phyloP scores from a whole-genome alignment of 768 basidiomycete species.

The Macrolepiota albuminosa region DNA sequence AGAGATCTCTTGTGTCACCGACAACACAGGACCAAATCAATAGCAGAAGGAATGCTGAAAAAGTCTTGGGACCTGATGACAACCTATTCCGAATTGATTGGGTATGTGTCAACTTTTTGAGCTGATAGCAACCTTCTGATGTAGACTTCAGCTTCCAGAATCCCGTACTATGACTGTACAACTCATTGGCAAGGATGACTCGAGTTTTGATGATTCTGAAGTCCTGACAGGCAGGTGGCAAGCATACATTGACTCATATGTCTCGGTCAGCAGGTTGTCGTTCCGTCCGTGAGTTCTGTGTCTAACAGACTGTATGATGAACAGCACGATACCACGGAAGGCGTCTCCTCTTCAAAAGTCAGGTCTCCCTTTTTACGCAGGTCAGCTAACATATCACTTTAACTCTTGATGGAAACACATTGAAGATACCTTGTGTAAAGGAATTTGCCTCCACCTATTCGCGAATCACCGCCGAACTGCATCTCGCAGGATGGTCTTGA shows the following conservation, averaged over 20 bases:
- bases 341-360: conserved; percentile 41
- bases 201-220: conserved; percentile 70
- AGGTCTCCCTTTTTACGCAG: conserved; percentile 63
- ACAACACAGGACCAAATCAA: conserved; percentile 72
- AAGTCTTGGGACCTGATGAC: conserved; percentile 68
- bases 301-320: background rate
- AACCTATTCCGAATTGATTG: conserved; percentile 79
- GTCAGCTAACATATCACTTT: conserved; percentile 32
- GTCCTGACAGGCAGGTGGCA: conserved; percentile 77
- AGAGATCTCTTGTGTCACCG: conserved; percentile 51
- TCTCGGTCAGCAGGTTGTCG: conserved; percentile 41
- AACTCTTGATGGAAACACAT: background rate
- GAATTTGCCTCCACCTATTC: conserved; percentile 32
- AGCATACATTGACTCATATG: conserved; percentile 71
- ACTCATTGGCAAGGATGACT: conserved; percentile 76
- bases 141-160: conserved; percentile 47
- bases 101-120: conserved; percentile 33
- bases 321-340: conserved; percentile 57
- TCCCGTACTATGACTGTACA: conserved; percentile 68
- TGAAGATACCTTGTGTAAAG: conserved; percentile 21
- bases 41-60: conserved; percentile 62
- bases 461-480: conserved; percentile 37
- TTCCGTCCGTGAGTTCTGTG: background rate
- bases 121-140: background rate
- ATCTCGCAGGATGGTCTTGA: conserved; percentile 60